A percentile compares a stretch with the other conserved stretches of the same genome.
Conservation (phyloP, 805 yeast species). For the Wickerhamomyces strasburgensis region DNA sequence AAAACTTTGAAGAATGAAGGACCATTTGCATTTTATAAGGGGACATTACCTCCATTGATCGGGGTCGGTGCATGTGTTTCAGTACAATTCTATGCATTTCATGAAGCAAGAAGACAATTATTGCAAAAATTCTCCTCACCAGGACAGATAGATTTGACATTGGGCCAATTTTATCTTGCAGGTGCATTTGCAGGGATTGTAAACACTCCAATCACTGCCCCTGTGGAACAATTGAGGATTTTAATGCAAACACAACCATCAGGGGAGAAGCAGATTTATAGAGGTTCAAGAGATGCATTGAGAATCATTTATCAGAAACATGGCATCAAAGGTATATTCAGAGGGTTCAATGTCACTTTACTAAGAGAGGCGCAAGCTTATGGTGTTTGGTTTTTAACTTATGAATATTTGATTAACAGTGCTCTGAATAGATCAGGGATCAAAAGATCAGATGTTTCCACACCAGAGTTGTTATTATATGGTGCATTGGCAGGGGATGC, state of each 20-base stretch:
- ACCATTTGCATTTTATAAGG: slow-evolving; percentile 79
- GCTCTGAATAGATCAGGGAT: slow-evolving; percentile 30
- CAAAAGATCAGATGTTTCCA: slow-evolving; percentile 67
- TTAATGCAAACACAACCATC: slow-evolving; percentile 75
- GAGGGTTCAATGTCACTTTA: slow-evolving; percentile 81
- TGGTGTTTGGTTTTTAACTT: slow-evolving; percentile 85
- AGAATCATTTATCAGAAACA: slow-evolving; percentile 67
- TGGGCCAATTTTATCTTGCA: slow-evolving; percentile 69
- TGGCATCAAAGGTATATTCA: slow-evolving; percentile 74
- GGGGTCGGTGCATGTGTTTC: slow-evolving; percentile 98
- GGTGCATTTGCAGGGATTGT: slow-evolving; percentile 93
- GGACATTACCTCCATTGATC: slow-evolving; percentile 85
- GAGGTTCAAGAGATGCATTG: slow-evolving; percentile 82
- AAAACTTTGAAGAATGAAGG: slow-evolving; percentile 79
- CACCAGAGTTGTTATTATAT: slow-evolving; percentile 77
- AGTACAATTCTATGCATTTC: slow-evolving; percentile 89
- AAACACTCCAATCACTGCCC: slow-evolving; percentile 85
- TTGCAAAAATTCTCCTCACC: slow-evolving; percentile 40
- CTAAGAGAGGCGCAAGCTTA: slow-evolving; percentile 82
- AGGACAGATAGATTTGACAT: slow-evolving; percentile 37
- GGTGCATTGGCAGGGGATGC: slow-evolving; percentile 93
- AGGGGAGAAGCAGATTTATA: slow-evolving; percentile 37
- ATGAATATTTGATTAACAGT: slow-evolving; percentile 75
- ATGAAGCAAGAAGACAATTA: slow-evolving; percentile 72
- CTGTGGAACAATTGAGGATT: slow-evolving; percentile 93